Evolutionary conservation across 1,139 yeast genomes (phyloP).

Genomic region (Pichia sp.): DNA sequence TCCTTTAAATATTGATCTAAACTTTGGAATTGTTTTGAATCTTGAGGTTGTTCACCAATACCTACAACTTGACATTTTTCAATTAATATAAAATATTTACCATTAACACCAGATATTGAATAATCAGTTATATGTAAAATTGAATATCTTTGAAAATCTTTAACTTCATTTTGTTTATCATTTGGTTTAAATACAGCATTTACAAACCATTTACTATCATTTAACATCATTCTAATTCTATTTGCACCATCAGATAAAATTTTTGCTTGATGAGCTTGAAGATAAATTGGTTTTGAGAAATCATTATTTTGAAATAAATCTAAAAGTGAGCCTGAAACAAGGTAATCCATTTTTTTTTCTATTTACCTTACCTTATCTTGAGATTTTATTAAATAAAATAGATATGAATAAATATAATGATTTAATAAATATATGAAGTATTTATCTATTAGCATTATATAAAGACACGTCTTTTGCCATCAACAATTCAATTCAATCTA

Average conservation of each 20-base stretch:
- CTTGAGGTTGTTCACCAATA: constrained; percentile 14
- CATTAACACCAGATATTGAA: constrained; percentile 20
- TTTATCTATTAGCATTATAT: too few species aligned
- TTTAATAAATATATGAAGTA: too few species aligned
- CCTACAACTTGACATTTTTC: constrained; percentile 23
- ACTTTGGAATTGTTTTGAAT: constrained; percentile 11
- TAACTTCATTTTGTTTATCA: constrained; percentile 25
- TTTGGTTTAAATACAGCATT: constrained; percentile 64
- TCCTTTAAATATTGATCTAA: constrained; percentile 24
- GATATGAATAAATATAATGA: too few species aligned
- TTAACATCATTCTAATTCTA: constrained; percentile 50
- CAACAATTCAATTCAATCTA: too few species aligned
- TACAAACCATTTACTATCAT: constrained; percentile 57
- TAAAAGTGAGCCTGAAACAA: constrained; percentile 22
- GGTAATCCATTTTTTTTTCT: constrained; percentile 14
- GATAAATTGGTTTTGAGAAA: constrained; percentile 18
- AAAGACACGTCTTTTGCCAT: too few species aligned
- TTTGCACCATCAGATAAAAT: constrained; percentile 29
- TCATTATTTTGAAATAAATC: constrained; percentile 21
- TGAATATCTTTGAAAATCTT: constrained; percentile 23
- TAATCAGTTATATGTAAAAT: constrained; percentile 17
- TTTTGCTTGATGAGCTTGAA: constrained; percentile 28
- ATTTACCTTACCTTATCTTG: too few species aligned
- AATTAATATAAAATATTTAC: constrained; percentile 25
- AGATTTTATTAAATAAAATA: too few species aligned